phyloP scores from a whole-genome alignment of 352 stramenopile genomes.

The Thalassiosira livingstoniorum region DNA sequence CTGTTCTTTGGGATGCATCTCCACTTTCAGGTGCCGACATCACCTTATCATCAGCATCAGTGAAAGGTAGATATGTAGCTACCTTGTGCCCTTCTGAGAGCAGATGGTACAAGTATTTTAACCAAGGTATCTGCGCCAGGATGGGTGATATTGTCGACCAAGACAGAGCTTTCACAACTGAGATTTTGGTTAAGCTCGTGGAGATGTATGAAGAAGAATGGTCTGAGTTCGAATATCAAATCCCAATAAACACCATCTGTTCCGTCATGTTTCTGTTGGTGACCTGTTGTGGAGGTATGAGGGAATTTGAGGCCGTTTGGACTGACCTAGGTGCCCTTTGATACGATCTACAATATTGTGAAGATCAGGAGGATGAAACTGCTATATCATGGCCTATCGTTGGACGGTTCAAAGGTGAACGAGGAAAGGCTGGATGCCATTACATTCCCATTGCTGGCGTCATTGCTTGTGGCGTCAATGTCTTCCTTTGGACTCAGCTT shows the following conservation, averaged over 20 bases:
- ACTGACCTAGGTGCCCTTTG: conserved; percentile 14
- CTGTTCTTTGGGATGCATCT: conserved; percentile 41
- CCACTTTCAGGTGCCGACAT: conserved; percentile 21
- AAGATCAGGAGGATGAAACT: conserved; percentile 7
- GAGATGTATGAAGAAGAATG: conserved; percentile 16
- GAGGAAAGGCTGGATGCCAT: conserved; percentile 15
- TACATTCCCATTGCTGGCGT: conserved; percentile 31
- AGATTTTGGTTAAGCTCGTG: neutral
- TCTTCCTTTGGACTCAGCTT: conserved; percentile 35
- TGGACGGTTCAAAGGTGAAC: conserved; percentile 22
- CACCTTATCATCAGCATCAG: conserved; percentile 16
- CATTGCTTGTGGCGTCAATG: conserved; percentile 11
- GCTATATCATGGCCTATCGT: conserved; percentile 16
- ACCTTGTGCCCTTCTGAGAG: conserved; percentile 31
- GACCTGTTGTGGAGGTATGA: conserved; percentile 25
- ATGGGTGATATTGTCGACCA: conserved; percentile 27
- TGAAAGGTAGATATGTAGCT: conserved; percentile 31
- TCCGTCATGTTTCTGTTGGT: conserved; percentile 27
- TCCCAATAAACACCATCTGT: neutral
- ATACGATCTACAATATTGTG: conserved; percentile 31
- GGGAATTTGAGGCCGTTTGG: conserved; percentile 27
- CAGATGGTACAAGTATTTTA: conserved; percentile 37
- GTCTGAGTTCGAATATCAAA: neutral
- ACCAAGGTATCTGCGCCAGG: conserved; percentile 1
- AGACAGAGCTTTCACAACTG: neutral